These are phyloP conservation scores for Phialemonium atrogriseum DNA, from an alignment of 2,329 filamentous ascomycete genomes.

Conservation along the genomic window DNA sequence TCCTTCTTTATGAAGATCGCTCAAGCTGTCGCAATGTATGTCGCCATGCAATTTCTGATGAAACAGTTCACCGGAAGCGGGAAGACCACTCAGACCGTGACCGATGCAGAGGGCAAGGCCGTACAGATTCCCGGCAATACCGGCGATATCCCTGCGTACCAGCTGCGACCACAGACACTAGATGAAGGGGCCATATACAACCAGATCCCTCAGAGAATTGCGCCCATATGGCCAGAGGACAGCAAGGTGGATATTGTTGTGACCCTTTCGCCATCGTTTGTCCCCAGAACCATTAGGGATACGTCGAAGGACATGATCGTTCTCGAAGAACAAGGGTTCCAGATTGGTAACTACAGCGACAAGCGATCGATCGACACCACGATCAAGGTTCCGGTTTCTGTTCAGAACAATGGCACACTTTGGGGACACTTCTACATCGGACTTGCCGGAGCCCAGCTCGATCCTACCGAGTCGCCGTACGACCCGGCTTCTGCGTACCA, in stretches of 20 bases:
- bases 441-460: conserved; percentile 65
- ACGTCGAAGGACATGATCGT: conserved; percentile 62
- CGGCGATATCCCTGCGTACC: conserved; percentile 54
- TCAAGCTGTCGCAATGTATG: conserved; percentile 46
- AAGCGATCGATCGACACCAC: conserved; percentile 67
- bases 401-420: conserved; percentile 87
- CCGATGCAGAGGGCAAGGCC: conserved; percentile 42
- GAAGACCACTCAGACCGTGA: conserved; percentile 36
- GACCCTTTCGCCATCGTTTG: conserved; percentile 70
- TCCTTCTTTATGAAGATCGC: conserved; percentile 38
- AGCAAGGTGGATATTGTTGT: conserved; percentile 74
- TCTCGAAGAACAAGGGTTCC: conserved; percentile 72
- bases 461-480: conserved; percentile 65
- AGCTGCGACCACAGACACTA: conserved; percentile 52
- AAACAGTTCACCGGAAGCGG: conserved; percentile 43
- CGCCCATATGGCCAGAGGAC: conserved; percentile 81
- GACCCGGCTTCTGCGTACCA: conserved; percentile 71
- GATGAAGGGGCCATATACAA: conserved; percentile 57
- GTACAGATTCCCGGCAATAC: conserved; percentile 46
- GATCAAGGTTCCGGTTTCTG: conserved; percentile 67
- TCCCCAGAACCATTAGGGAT: conserved; percentile 58
- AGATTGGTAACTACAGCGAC: conserved; percentile 70
- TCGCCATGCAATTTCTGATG: conserved; percentile 51
- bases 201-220: conserved; percentile 59
- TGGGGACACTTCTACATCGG: conserved; percentile 92